Conservation (phyloP, 352 stramenopile genomes). For the Phytophthora crassamura region DNA sequence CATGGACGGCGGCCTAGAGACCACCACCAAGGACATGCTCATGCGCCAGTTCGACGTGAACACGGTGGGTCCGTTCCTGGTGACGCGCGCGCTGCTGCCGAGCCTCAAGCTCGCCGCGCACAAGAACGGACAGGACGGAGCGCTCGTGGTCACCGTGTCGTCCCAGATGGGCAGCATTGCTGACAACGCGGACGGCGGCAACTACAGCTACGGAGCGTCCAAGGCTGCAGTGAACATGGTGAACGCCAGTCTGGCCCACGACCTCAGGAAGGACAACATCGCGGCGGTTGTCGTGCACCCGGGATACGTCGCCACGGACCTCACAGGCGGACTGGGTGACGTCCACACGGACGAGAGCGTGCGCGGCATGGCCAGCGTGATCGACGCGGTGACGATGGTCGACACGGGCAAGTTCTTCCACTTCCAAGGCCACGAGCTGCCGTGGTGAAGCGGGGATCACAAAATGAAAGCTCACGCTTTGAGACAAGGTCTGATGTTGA, state of each 20-base stretch:
- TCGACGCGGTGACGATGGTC: conserved; percentile 35
- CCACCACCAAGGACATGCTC: conserved; percentile 49
- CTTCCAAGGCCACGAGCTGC: conserved; percentile 44
- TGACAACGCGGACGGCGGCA: conserved; percentile 34
- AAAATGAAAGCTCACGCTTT: not conserved
- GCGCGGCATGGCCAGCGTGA: conserved; percentile 37
- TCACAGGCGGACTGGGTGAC: conserved; percentile 38
- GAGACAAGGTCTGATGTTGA: not conserved
- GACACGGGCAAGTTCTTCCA: conserved; percentile 60
- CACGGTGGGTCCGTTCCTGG: conserved; percentile 54
- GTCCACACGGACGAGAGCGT: conserved; percentile 44
- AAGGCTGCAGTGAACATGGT: conserved; percentile 79
- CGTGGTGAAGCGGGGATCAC: conserved; percentile 42
- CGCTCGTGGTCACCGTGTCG: conserved; percentile 24
- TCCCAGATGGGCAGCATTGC: conserved; percentile 50
- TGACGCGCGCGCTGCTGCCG: conserved; percentile 51
- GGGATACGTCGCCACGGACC: conserved; percentile 62
- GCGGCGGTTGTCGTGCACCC: conserved; percentile 49
- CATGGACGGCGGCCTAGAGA: conserved; percentile 28
- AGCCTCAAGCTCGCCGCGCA: conserved; percentile 45
- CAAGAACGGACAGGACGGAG: conserved; percentile 17
- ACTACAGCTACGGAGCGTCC: conserved; percentile 73
- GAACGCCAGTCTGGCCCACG: conserved; percentile 45
- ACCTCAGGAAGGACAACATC: conserved; percentile 57
- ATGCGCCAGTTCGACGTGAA: conserved; percentile 71